Evolutionary conservation across 805 yeast genomes (phyloP), one percentile per base, ranked within the genome.

Genomic region (Lipomyces japonicus): DNA sequence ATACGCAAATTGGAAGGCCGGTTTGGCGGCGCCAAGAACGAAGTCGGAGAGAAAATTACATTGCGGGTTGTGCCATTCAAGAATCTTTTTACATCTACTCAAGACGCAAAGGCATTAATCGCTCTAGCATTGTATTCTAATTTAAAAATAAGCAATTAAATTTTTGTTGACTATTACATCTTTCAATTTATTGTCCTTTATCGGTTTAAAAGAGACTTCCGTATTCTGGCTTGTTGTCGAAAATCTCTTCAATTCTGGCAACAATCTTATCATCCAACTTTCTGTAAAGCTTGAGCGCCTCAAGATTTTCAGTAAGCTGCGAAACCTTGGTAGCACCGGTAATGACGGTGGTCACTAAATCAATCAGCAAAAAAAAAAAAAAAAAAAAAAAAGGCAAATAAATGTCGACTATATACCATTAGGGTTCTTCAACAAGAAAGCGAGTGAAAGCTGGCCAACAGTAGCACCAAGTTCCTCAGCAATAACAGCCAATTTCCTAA

Each of bases 381-480:
- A 14, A 30, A n/a, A 22, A 5, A 30, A 26, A 6, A 3, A 19
- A 9, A 28, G 18, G 4, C 22, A 14, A 7, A 6, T 4, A n/a
- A 42, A 22, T 3, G 19, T 10, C 14, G 23, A 9, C 10, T 9
- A 23, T 46, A 10, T 35, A 50, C 54, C 65, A 39, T 64, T 59
- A 40, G 63, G 63, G 52, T 65, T 63, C 49, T 59, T 61, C 39
- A 65, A 51, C 21, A 63, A 42, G 58, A 64, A 64, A 2, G 69
- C 69, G 25, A 65, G 62, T 6, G 68, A 62, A 40, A 65, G 55
- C 34, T 65, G 63, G 22, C 68, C 64, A 28, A 61, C 39, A 9
- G 63, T 52, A 35, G 62, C 63, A 5, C 54, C 59, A 25, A 65
- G 53, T 26, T 59, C 57, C 18, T 62, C 60, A 10, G 69, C 68